Base-by-base conservation (phyloP, 2,329 filamentous ascomycete genomes). In the Didymosphaeria variabile region DNA sequence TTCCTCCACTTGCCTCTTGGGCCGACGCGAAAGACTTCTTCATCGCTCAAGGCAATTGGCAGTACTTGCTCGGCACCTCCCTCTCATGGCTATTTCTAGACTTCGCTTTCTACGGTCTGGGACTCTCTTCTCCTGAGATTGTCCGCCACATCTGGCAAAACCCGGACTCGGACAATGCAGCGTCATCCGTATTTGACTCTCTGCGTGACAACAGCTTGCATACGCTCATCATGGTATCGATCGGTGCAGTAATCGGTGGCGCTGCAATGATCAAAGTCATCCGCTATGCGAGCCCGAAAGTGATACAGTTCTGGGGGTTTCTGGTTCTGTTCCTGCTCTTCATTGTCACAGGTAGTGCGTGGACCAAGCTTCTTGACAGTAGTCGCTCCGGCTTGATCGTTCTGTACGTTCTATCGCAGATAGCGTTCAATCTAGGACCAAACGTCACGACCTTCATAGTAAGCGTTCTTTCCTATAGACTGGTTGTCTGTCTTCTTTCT, bases 371-470 rank as follows among this genome's bases (percentile, higher is more conserved):
- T 13, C 57, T 75, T 8, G 71, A 72, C 9, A 68, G 38, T 21
- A 67, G 63, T 44, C 70, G 70, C 34, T 67, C 67, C 3, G 66
- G 70, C 2, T 59, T 74, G 15, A 74, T 77, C 38, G 70, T 73
- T 0, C 66, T 78, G 2, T 77, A 76, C 57, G 71, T 73, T 10
- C 57, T 77, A 8, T 69, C 69, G 53, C 73, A 77, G 49, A 73
- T 78, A 36, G 67, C 72, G 0, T 78, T 77, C 67, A 77, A 77
- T 55, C 61, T 78, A 1, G 75, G 76, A 26, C 72, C 75, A 5
- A 78, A 78, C 51, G 72, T 73, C 4, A 73, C 75, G 1, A 77
- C 76, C 3, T 79, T 78, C 57, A 77, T 78, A 47, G 68, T 73
- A 67, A 67, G 69, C 66, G 61, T 64, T n/a, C 69, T 19, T 21